Evolutionary conservation across 768 basidiomycete species (phyloP).

Genomic region (Mycena rosella): DNA sequence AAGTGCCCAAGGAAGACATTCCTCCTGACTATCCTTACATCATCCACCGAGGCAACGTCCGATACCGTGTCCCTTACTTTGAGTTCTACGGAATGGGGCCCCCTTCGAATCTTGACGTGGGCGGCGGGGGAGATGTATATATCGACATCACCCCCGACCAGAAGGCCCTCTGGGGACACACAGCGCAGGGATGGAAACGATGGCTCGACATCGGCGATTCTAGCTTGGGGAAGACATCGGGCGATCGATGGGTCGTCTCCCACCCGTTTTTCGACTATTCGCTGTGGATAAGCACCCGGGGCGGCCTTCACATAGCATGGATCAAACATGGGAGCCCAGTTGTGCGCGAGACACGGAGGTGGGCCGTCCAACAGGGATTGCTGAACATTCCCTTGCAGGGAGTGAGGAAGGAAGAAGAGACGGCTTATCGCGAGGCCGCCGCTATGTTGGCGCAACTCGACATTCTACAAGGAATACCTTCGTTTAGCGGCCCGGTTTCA

Average conservation of each 20-base stretch:
- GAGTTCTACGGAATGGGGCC: conserved; percentile 6
- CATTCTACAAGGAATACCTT: not conserved
- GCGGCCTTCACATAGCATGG: not conserved
- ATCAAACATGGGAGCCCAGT: not conserved
- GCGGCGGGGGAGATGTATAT: conserved; percentile 1
- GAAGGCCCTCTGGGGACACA: conserved; percentile 10
- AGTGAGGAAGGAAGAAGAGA: not conserved
- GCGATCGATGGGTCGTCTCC: not conserved
- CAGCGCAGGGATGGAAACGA: conserved; percentile 3
- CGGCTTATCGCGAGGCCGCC: not conserved
- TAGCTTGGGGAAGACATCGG: not conserved
- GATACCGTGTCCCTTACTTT: conserved; percentile 4
- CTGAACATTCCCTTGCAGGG: not conserved
- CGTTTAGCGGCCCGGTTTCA: too few species aligned
- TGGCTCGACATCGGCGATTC: not conserved
- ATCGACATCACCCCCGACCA: not conserved
- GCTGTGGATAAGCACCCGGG: not conserved
- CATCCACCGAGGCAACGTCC: not conserved
- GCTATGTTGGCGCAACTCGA: not conserved
- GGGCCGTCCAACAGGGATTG: not conserved
- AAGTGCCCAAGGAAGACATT: not conserved
- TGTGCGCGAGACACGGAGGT: not conserved
- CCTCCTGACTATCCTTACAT: not conserved
- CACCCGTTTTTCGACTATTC: not conserved
- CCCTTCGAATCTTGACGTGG: conserved; percentile 3